A percentile compares a stretch with the other conserved stretches of the same genome.
Evolutionary conservation across 371 early-diverging fungal genomes (phyloP).

Genomic region (Rhizomucor pusillus): DNA sequence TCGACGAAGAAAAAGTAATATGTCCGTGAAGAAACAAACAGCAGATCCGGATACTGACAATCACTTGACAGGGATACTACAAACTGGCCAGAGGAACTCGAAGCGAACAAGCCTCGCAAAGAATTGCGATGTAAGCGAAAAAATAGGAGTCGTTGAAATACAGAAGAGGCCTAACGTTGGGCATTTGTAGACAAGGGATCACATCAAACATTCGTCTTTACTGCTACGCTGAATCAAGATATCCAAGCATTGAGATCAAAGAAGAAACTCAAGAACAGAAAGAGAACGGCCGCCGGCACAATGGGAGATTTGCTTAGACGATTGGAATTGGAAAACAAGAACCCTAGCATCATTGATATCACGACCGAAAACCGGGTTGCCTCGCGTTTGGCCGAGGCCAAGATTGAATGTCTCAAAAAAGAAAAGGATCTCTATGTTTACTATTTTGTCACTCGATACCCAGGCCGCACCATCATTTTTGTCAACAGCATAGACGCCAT

Average conservation of each 20-base stretch:
- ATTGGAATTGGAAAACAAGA: constrained; percentile 70
- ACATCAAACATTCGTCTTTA: constrained; percentile 94
- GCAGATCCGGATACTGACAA: neutral
- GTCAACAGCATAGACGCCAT: constrained; percentile 93
- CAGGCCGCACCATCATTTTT: constrained; percentile 90
- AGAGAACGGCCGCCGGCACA: constrained; percentile 9
- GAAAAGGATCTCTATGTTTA: constrained; percentile 91
- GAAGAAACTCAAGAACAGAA: constrained; percentile 33
- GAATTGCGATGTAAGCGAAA: constrained; percentile 5
- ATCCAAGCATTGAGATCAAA: constrained; percentile 54
- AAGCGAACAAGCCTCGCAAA: constrained; percentile 6
- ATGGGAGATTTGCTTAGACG: constrained; percentile 58
- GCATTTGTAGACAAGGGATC: constrained; percentile 15
- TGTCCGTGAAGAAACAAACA: neutral
- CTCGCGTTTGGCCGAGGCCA: constrained; percentile 68
- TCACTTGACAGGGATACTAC: constrained; percentile 26
- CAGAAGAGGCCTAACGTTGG: no score
- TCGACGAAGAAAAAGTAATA: constrained; percentile 48
- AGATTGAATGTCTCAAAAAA: constrained; percentile 77
- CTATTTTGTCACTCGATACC: constrained; percentile 82
- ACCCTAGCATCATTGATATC: constrained; percentile 73
- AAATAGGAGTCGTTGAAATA: no score
- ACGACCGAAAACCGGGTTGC: constrained; percentile 66
- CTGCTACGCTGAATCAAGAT: constrained; percentile 89
- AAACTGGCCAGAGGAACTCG: constrained; percentile 40